phyloP scores from a whole-genome alignment of 495 filamentous ascomycete genomes.

The Aspergillus coremiiformis region DNA sequence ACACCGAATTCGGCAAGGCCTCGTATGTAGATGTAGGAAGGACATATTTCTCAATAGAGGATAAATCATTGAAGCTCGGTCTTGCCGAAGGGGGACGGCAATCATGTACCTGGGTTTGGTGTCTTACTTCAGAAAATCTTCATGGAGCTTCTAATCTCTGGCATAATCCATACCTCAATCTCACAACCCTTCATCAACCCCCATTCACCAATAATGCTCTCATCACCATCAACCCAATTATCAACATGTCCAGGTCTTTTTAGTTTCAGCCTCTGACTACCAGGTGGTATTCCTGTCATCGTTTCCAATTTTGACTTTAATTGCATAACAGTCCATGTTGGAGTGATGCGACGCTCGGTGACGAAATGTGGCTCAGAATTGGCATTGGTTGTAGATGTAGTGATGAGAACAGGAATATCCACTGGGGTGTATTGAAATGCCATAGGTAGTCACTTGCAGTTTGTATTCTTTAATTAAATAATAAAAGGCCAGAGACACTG shows the following conservation, averaged over 20 bases:
- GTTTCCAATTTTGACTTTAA: constrained; percentile 87
- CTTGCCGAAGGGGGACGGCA: constrained; percentile 63
- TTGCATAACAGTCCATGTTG: constrained; percentile 82
- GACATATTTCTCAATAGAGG: constrained; percentile 75
- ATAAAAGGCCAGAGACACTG: too few relatives aligned
- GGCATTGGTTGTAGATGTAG: constrained; percentile 62
- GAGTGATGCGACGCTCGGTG: constrained; percentile 83
- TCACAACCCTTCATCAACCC: constrained; percentile 36
- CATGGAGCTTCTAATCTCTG: not conserved
- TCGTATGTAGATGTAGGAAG: constrained; percentile 79
- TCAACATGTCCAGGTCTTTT: constrained; percentile 31
- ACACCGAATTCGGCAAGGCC: constrained; percentile 72
- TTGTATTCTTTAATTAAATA: too few relatives aligned
- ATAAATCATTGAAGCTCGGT: constrained; percentile 70
- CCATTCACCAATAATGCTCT: constrained; percentile 30
- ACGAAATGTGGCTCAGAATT: constrained; percentile 65
- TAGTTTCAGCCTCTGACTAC: constrained; percentile 58
- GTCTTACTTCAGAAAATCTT: not conserved
- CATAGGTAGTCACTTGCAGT: constrained; percentile 19
- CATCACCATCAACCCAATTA: constrained; percentile 36
- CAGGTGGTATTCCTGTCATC: constrained; percentile 84
- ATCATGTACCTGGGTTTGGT: constrained; percentile 61
- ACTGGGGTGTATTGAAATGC: constrained; percentile 51
- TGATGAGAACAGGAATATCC: constrained; percentile 80
- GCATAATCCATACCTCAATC: constrained; percentile 32